These are phyloP conservation scores for Ganoderma resinaceum DNA, from an alignment of 1,284 basidiomycete genomes.

Conservation along the genomic window DNA sequence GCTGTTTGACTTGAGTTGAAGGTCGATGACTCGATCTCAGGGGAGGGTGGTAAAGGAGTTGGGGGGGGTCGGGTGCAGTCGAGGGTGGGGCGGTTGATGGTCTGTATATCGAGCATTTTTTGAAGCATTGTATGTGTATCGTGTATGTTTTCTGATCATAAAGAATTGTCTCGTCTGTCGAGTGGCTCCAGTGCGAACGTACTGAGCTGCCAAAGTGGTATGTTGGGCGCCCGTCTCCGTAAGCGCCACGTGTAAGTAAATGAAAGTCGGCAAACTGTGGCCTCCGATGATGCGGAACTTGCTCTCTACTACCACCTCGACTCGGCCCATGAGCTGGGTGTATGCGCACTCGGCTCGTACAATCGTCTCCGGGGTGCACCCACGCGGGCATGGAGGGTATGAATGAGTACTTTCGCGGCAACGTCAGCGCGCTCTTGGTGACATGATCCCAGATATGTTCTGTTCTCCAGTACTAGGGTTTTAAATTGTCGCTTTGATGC, in stretches of 20 bases:
- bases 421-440: not conserved
- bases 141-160: not conserved
- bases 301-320: not conserved
- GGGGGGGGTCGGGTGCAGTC: not conserved
- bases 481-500: constrained; percentile 2
- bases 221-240: not conserved
- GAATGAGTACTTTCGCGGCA: not conserved
- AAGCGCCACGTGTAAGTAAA: not conserved
- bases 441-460: not conserved
- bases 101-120: not conserved
- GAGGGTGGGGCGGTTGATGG: not conserved
- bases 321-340: not conserved
- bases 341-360: not conserved
- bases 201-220: not conserved
- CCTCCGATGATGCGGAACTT: not conserved
- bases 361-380: not conserved
- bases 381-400: not conserved
- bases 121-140: not conserved
- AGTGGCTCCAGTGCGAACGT: not conserved
- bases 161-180: not conserved
- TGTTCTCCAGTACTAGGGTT: not conserved
- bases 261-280: not conserved
- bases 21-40: not conserved
- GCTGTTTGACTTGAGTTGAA: not conserved
- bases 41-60: not conserved